Base-by-base conservation (phyloP, 441 rosid species). In the Daphne laureola region DNA sequence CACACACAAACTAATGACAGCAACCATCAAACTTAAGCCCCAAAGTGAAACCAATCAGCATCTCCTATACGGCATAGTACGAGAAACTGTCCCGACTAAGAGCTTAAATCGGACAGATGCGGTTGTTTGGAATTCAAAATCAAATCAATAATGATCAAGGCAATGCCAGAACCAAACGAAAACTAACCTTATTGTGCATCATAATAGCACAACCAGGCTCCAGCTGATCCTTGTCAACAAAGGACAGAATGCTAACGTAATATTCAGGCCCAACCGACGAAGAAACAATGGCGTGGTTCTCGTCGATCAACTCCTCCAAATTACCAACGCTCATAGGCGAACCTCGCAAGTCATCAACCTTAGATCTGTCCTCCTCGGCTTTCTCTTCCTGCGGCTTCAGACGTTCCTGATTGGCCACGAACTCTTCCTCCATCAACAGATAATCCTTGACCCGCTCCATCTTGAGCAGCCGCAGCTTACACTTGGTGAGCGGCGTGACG, bases 281-380 rank as follows among this genome's bases (percentile, higher is more conserved):
- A 13, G 96, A 86, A 55, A 92, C 97, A 56, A 89, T 92, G 0
- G 98, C 97, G 48, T 92, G 98, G 65, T 92, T 89, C 83, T 92
- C 98, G 55, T 86, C 98, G 46, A 92, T 92, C 54, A 92, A 46
- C 71, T 92, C 98, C 74, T 89, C 97, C 50, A 92, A 59, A 61
- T 84, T 92, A 0, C 98, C 97, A 14, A 92, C 97, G 55, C 97
- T 92, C 98, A 92, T 92, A 3, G 98, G 97, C 0, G 92, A 81
- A 0, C 98, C 97, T 46, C 98, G 81, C 55, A 92, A 78, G 65
- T 89, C 97, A 64, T 92, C 96, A 27, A 92, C 97, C 73, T 86
- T 89, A 42, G 96, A 89, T 61, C 97, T 78, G 58, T 89, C 97
- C 70, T 89, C 97, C 71, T 92, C 97, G 12, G 90, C 94, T 70